Base-by-base conservation (phyloP, 257 asterid species). In the Scutellaria minor region DNA sequence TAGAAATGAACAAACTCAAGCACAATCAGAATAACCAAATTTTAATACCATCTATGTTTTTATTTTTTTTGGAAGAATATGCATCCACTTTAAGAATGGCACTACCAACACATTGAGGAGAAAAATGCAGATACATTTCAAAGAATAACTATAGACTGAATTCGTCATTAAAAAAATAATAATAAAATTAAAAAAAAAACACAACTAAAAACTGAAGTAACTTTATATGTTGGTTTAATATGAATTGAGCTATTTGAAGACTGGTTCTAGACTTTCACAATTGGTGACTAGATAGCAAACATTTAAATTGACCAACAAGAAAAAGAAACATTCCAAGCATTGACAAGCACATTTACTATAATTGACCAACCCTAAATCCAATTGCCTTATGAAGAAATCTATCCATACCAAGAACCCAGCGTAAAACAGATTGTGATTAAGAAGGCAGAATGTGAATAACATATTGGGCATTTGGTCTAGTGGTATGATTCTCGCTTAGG, bases 401-500 rank as follows among this genome's bases (percentile, higher is more conserved):
- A 59, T 40, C 35, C 67, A 61, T n/a, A 40, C 5, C 8, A 9
- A 41, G 18, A 39, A n/a, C 8, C 40, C 20, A 61, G 5, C 39
- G 12, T 13, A 61, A 15, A 14, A 52, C 57, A 35, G 15, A 31
- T 12, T 9, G 18, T 60, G 6, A 60, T 13, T 13, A 60, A n/a
- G 13, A 14, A 62, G 15, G 35, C 37, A 27, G 45, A 46, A 37
- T 6, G 57, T 45, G 13, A 68, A 68, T 31, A 15, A 3, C 18
- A 68, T 35, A 18, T 54, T 54, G 60, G 60, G 60, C 63, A 56
- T 56, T 56, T 56, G 63, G 63, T 56, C 63, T 24, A 56, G 63
- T 56, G 63, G 63, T 8, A 56, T 56, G 63, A 56, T 56, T 56
- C 63, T 56, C 41, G 63, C 63, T 91, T 89, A 55, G 88, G 92